Evolutionary conservation across 495 filamentous ascomycete species (phyloP), one percentile per base, ranked within the genome.

Genomic region (Trichoderma erinaceum): DNA sequence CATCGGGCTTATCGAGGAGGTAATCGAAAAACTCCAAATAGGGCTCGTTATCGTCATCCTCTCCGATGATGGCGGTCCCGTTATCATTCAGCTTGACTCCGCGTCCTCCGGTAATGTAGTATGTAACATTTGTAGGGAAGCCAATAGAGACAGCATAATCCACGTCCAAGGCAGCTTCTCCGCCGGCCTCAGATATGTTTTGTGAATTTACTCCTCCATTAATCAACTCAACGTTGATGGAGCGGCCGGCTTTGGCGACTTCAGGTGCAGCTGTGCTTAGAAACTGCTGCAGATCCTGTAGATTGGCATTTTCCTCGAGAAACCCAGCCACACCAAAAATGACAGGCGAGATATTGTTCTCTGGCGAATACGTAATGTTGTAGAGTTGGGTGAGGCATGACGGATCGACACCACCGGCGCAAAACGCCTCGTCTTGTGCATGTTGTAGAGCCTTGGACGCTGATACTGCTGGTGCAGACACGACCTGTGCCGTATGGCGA

Each of bases 1-100:
- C 74, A 67, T 92, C 87, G 0, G 83, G 78, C 8, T 87, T 83
- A 15, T 75, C 71, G 0, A 91, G 76, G 6, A 97, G 76, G 71
- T 88, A 90, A 23, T 87, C 84, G 38, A 95, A 83, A 71, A 91
- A 91, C 41, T 94, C 89, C 4, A 97, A 82, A 73, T 92, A 96
- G 0, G 92, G 92, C 80, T 96, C 91, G 71, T 93, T 93, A 50
- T 85, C 76, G 70, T 87, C 85, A 8, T 77, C 75, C 12, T 70
- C 75, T 7, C 66, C 64, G 1, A 74, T 66, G n/a, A 78, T 65
- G 5, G 82, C 75, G 12, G 81, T 71, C 29, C 83, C 84, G 4
- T 83, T 74, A 27, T 86, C 80, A 6, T 85, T 81, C 1, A 88
- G 75, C 67, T 87, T 80, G 5, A 80, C 81, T 18, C 85, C 88